A percentile compares a stretch with the other conserved stretches of the same genome.
Conservation (phyloP, 305 asterid genomes). For the Plantago lanceolata region DNA sequence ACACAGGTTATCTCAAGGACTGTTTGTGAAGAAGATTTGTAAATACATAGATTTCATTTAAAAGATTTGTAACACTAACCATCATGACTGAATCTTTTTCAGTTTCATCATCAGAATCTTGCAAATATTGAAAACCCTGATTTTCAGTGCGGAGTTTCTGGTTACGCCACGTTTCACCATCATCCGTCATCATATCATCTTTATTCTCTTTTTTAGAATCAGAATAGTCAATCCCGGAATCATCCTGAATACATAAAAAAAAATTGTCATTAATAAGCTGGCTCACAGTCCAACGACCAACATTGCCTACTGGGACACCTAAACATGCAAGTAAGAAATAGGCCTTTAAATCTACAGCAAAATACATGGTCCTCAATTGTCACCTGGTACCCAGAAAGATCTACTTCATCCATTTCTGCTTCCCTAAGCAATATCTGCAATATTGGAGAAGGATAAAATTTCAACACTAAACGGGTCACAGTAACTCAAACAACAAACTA, state of each 20-base stretch:
- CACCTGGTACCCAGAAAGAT: conserved; percentile 67
- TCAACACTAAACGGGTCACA: not conserved
- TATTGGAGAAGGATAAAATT: conserved; percentile 20
- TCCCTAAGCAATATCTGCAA: conserved; percentile 95
- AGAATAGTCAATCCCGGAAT: conserved; percentile 57
- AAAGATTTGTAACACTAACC: conserved; percentile 40
- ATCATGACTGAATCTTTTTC: conserved; percentile 69
- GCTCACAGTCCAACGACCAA: conserved; percentile 10
- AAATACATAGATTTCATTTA: not conserved
- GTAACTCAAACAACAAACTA: not conserved
- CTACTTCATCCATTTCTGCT: conserved; percentile 35
- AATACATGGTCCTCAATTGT: conserved; percentile 28
- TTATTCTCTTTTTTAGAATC: conserved; percentile 60
- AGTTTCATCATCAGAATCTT: conserved; percentile 73
- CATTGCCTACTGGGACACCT: not conserved
- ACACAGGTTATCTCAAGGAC: conserved; percentile 35
- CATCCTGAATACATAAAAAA: conserved; percentile 68
- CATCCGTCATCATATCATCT: conserved; percentile 79
- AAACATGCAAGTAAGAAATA: too few relatives aligned
- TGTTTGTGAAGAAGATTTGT: too few relatives aligned
- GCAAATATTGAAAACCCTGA: conserved; percentile 52
- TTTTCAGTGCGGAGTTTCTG: conserved; percentile 51
- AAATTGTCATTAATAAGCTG: conserved; percentile 10
- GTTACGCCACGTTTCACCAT: conserved; percentile 41
- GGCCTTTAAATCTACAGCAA: not conserved